A percentile compares a stretch with the other conserved stretches of the same genome.
These are phyloP conservation scores for Rhizophagus sp. DNA, from an alignment of 192 early-diverging fungal genomes.

Conservation along the genomic window DNA sequence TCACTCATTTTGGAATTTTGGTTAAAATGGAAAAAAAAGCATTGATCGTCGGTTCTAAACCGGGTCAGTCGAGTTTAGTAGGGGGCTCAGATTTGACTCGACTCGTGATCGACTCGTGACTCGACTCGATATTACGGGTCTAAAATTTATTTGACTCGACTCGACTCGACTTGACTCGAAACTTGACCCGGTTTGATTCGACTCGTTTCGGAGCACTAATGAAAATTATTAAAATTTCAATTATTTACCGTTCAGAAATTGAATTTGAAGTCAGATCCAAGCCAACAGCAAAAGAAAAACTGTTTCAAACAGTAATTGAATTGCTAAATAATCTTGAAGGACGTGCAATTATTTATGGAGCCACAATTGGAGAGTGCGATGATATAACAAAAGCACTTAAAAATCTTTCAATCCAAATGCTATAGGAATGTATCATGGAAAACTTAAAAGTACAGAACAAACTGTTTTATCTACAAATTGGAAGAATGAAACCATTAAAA, in stretches of 20 bases:
- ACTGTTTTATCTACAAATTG: neutral
- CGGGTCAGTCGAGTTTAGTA: no score
- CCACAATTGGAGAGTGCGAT: neutral
- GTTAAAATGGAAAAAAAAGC: no score
- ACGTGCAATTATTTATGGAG: neutral
- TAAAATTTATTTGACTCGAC: no score
- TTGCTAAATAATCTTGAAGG: constrained; percentile 11
- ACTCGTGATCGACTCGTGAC: no score
- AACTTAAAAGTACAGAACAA: constrained; percentile 8
- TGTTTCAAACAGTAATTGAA: neutral
- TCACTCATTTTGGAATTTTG: no score
- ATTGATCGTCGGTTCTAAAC: no score
- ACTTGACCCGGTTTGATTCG: no score
- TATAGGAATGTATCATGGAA: constrained; percentile 8
- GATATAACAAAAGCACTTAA: neutral
- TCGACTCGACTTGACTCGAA: no score
- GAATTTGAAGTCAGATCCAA: neutral
- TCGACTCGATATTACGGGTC: no score
- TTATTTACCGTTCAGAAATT: neutral
- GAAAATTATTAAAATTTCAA: constrained; percentile 8
- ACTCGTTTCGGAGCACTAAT: neutral
- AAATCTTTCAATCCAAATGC: neutral
- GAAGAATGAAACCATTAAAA: constrained; percentile 12
- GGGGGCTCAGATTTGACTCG: no score
- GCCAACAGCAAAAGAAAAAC: neutral